These are phyloP conservation scores for Cicer arietinum DNA, from an alignment of 306 rosid genomes.

Conservation along the genomic window DNA sequence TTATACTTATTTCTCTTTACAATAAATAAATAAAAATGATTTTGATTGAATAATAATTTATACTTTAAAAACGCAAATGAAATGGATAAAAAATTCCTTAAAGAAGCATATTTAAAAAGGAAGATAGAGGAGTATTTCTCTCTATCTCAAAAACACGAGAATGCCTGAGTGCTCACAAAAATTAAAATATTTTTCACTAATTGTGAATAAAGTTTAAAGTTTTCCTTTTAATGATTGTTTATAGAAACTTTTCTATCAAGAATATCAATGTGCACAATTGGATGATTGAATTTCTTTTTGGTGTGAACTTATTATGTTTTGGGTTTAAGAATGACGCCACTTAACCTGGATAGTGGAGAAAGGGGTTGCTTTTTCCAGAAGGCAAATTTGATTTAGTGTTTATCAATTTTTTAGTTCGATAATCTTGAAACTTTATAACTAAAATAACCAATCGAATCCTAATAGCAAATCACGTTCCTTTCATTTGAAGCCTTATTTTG, in stretches of 20 bases:
- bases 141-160: not conserved
- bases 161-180: not conserved
- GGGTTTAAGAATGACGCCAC: slow-evolving; percentile 33
- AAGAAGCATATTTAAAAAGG: no score
- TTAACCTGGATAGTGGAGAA: slow-evolving; percentile 38
- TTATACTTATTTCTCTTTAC: no score
- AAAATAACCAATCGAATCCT: slow-evolving; percentile 25
- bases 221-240: slow-evolving; percentile 22
- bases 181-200: not conserved
- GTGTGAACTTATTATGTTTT: not conserved
- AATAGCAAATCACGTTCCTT: slow-evolving; percentile 38
- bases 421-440: slow-evolving; percentile 21
- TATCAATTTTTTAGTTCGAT: slow-evolving; percentile 1
- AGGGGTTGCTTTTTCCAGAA: slow-evolving; percentile 39
- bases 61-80: no score
- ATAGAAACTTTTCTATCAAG: slow-evolving; percentile 10
- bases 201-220: not conserved
- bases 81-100: no score
- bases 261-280: not conserved
- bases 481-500: slow-evolving; percentile 36
- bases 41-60: no score
- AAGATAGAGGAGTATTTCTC: no score
- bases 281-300: slow-evolving; percentile 32
- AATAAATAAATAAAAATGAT: no score
- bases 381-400: slow-evolving; percentile 2